Evolutionary conservation across 192 early-diverging fungal species (phyloP).

Genomic region (Coemansia pectinata): DNA sequence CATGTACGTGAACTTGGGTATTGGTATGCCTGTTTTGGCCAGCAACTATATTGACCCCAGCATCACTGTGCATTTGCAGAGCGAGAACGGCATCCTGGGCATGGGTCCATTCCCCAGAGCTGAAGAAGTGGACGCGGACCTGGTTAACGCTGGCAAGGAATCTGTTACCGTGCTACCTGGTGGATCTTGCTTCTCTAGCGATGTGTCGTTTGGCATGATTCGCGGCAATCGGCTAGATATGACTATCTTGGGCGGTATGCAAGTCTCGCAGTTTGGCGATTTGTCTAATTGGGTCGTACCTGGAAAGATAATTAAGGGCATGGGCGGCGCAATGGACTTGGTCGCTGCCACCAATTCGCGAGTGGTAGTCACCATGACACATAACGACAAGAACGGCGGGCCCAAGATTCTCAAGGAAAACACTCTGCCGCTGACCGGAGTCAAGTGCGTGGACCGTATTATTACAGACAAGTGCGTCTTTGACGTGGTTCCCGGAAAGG

Average conservation of each 20-base stretch:
- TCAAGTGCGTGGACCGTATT: slow-evolving; percentile 65
- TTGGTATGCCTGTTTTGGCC: slow-evolving; percentile 79
- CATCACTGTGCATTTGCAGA: slow-evolving; percentile 73
- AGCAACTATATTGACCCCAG: slow-evolving; percentile 71
- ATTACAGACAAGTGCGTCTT: slow-evolving; percentile 74
- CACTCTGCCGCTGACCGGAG: slow-evolving; percentile 73
- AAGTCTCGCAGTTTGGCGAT: slow-evolving; percentile 74
- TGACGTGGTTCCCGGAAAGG: slow-evolving; percentile 61
- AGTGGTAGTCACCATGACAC: slow-evolving; percentile 77
- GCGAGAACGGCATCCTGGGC: slow-evolving; percentile 79
- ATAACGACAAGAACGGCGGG: slow-evolving; percentile 63
- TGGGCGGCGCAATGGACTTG: slow-evolving; percentile 82
- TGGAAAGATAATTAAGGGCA: slow-evolving; percentile 84
- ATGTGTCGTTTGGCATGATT: slow-evolving; percentile 80
- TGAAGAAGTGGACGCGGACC: slow-evolving; percentile 71
- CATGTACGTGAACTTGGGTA: slow-evolving; percentile 74
- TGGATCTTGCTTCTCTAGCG: slow-evolving; percentile 69
- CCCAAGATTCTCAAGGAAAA: slow-evolving; percentile 75
- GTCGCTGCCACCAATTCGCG: slow-evolving; percentile 66
- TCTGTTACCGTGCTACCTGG: slow-evolving; percentile 72
- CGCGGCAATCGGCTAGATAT: slow-evolving; percentile 75
- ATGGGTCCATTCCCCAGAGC: slow-evolving; percentile 74
- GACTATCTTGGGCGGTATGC: slow-evolving; percentile 75
- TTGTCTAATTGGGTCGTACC: slow-evolving; percentile 87
- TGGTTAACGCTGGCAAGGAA: slow-evolving; percentile 84